A percentile compares a stretch with the other conserved stretches of the same genome.
Conservation (phyloP, 2,329 filamentous ascomycete genomes). For the Aspergillus calidoustus region DNA sequence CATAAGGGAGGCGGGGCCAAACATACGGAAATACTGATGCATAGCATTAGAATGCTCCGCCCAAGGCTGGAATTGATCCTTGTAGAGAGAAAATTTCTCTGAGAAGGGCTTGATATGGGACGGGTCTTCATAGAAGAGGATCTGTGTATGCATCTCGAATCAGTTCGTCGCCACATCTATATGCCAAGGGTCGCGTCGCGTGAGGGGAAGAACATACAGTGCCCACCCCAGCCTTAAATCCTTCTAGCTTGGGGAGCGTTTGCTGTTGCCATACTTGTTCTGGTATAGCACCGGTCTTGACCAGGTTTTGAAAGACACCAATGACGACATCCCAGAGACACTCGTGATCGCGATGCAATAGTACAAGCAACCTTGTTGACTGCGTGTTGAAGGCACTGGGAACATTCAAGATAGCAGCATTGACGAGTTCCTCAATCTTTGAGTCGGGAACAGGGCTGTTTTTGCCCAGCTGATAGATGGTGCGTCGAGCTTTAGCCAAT, state of each 20-base stretch:
- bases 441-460: conserved; percentile 41
- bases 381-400: conserved; percentile 91
- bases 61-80: conserved; percentile 80
- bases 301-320: conserved; percentile 68
- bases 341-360: conserved; percentile 82
- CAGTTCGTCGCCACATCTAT: neutral
- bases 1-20: neutral
- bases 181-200: conserved; percentile 37
- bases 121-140: conserved; percentile 87
- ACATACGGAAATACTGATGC: conserved; percentile 69
- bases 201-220: conserved; percentile 57
- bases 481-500: conserved; percentile 40
- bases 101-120: conserved; percentile 68
- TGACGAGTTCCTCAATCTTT: conserved; percentile 43
- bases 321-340: conserved; percentile 80
- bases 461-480: conserved; percentile 42
- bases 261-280: conserved; percentile 61
- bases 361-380: conserved; percentile 75
- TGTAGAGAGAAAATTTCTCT: conserved; percentile 72
- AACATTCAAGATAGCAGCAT: conserved; percentile 64
- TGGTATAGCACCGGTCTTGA: conserved; percentile 57
- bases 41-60: conserved; percentile 78
- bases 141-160: conserved; percentile 29
- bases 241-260: conserved; percentile 53
- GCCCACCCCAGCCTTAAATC: conserved; percentile 74